Conservation (phyloP, 1,284 basidiomycete species). For the Ganoderma boninense region DNA sequence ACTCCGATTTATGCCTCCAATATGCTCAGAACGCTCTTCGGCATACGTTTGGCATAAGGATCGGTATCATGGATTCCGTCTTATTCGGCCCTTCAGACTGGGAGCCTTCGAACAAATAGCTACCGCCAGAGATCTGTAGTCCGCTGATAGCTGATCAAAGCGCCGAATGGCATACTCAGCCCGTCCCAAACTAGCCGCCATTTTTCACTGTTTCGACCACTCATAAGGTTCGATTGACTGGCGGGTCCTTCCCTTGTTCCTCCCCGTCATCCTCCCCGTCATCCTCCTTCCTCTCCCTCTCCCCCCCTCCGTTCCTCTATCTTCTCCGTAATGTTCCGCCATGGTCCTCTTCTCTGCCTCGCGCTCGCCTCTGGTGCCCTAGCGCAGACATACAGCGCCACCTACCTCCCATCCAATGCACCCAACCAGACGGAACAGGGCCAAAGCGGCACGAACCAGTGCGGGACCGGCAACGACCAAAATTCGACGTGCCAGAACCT, state of each 20-base stretch:
- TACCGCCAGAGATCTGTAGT: neutral
- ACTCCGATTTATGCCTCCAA: neutral
- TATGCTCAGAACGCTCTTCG: neutral
- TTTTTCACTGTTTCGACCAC: constrained; percentile 11
- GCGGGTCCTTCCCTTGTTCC: neutral
- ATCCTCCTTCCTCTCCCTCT: neutral
- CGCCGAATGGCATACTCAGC: constrained; percentile 5
- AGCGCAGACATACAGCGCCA: constrained; percentile 47
- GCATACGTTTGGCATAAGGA: neutral
- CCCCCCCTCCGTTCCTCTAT: neutral
- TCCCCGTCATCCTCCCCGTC: neutral
- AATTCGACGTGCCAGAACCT: constrained; percentile 72
- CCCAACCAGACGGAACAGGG: constrained; percentile 63
- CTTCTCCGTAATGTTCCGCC: constrained; percentile 27
- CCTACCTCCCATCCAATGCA: constrained; percentile 51
- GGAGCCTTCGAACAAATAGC: neutral
- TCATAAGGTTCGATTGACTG: constrained; percentile 11
- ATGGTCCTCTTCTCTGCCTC: constrained; percentile 24
- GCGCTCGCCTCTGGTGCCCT: constrained; percentile 32
- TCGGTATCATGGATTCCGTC: neutral
- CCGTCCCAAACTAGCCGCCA: constrained; percentile 14
- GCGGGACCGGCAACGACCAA: constrained; percentile 63
- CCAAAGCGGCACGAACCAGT: constrained; percentile 70
- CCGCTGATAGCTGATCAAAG: constrained; percentile 3
- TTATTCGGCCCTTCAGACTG: neutral